Conservation (phyloP, 352 stramenopile species). For the Phytophthora quininea region DNA sequence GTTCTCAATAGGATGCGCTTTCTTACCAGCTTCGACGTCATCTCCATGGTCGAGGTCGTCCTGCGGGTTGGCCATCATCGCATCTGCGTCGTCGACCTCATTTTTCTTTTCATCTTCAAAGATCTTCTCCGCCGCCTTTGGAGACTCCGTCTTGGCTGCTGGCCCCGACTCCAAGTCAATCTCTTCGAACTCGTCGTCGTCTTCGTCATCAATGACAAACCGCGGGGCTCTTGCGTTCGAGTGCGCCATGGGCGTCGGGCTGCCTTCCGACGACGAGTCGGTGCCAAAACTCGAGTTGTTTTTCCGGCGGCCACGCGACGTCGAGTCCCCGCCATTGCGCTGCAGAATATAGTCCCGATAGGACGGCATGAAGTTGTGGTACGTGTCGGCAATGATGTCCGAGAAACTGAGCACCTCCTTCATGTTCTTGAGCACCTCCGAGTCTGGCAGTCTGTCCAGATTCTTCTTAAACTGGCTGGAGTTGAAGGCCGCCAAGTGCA, state of each 20-base stretch:
- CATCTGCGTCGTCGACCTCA: conserved; percentile 9
- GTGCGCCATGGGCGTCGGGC: conserved; percentile 57
- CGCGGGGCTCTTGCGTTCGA: conserved; percentile 59
- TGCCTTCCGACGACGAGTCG: conserved; percentile 56
- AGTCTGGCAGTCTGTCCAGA: conserved; percentile 70
- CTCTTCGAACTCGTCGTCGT: conserved; percentile 57
- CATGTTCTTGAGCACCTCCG: conserved; percentile 89
- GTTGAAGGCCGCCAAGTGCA: conserved; percentile 85
- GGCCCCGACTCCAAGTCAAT: conserved; percentile 38
- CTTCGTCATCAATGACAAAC: conserved; percentile 82
- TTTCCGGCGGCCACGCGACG: conserved; percentile 25
- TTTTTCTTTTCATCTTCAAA: conserved; percentile 13
- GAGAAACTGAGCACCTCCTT: conserved; percentile 86
- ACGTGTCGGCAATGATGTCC: conserved; percentile 80
- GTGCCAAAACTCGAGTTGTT: conserved; percentile 57
- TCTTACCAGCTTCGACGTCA: conserved; percentile 6
- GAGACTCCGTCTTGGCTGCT: background rate
- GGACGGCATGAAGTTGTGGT: conserved; percentile 90
- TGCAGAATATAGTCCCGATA: conserved; percentile 89
- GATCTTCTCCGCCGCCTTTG: conserved; percentile 4
- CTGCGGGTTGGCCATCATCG: conserved; percentile 39
- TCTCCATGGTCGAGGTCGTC: conserved; percentile 24
- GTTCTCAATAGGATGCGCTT: conserved; percentile 14
- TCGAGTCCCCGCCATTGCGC: conserved; percentile 52
- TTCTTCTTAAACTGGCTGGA: conserved; percentile 85